Conservation (phyloP, 2,329 filamentous ascomycete species). For the Nannizzia gypsea region DNA sequence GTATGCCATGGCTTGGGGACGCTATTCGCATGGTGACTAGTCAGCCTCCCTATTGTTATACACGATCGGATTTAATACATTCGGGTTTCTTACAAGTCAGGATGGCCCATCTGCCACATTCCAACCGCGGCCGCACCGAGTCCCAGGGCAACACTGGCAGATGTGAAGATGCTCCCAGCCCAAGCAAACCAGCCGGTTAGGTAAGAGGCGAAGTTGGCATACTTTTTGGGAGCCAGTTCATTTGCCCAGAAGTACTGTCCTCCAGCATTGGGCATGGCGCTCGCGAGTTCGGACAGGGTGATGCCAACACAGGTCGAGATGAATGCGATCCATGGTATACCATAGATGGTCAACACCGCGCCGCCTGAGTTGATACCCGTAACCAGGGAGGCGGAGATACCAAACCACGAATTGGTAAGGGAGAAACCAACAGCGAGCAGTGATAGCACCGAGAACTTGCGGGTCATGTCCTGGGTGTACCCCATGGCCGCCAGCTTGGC, state of each 20-base stretch:
- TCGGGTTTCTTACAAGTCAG: constrained; percentile 36
- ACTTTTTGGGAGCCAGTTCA: constrained; percentile 37
- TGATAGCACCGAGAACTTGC: constrained; percentile 40
- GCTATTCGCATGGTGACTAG: constrained; percentile 15
- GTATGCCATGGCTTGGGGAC: constrained; percentile 26
- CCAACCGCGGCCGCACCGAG: constrained; percentile 40
- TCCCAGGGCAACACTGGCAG: constrained; percentile 41
- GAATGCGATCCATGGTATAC: constrained; percentile 37
- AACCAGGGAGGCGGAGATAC: constrained; percentile 38
- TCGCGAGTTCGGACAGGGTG: constrained; percentile 38
- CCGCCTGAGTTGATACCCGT: constrained; percentile 42
- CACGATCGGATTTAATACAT: too few relatives aligned
- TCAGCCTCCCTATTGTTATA: too few relatives aligned
- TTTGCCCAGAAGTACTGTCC: constrained; percentile 44
- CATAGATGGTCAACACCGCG: constrained; percentile 39
- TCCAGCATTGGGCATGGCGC: constrained; percentile 40
- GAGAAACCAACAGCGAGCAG: constrained; percentile 42
- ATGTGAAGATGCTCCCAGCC: constrained; percentile 44
- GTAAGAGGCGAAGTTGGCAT: constrained; percentile 37
- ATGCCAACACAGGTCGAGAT: constrained; percentile 38
- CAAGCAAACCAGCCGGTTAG: constrained; percentile 43
- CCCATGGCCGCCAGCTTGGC: constrained; percentile 38
- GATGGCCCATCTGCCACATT: constrained; percentile 42
- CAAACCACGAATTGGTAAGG: constrained; percentile 43
- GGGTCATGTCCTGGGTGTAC: constrained; percentile 37